Percentiles rank a stretch among this genome's conserved stretches.
These are phyloP conservation scores for Cercospora sp. DNA, from an alignment of 2,329 filamentous ascomycete species.

Conservation along the genomic window DNA sequence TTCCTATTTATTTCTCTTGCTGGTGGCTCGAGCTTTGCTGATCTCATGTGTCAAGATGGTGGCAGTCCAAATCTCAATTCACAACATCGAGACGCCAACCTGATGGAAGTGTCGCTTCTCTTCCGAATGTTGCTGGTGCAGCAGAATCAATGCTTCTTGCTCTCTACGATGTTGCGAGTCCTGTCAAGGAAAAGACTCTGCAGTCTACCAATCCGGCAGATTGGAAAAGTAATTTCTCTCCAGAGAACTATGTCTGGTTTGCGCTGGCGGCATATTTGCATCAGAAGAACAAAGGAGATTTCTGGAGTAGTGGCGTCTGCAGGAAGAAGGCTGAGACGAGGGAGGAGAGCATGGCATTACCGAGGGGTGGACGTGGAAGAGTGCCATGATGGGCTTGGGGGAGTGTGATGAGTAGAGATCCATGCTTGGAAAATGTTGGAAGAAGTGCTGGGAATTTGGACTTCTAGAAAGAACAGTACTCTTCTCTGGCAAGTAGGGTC, in stretches of 20 bases:
- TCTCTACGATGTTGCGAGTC: not conserved
- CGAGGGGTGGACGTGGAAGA: not conserved
- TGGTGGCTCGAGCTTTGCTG: not conserved
- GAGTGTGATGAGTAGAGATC: too few relatives aligned
- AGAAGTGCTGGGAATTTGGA: not conserved
- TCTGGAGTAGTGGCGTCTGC: slow-evolving; percentile 10
- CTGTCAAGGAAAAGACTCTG: not conserved
- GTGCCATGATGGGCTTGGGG: not conserved
- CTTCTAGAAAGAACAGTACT: not conserved
- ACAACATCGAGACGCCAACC: not conserved
- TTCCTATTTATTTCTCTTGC: not conserved
- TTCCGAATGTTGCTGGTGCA: not conserved
- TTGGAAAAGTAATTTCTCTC: not conserved
- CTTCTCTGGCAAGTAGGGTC: not conserved
- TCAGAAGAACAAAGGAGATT: slow-evolving; percentile 5
- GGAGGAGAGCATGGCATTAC: slow-evolving; percentile 5
- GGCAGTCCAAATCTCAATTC: not conserved
- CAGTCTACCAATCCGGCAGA: not conserved
- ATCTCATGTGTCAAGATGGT: not conserved
- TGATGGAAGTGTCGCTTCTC: not conserved
- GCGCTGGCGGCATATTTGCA: slow-evolving; percentile 12
- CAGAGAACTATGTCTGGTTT: slow-evolving; percentile 18
- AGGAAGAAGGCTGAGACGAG: slow-evolving; percentile 8
- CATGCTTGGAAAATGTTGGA: too few relatives aligned
- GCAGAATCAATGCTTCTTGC: not conserved